phyloP scores from a whole-genome alignment of 2,329 filamentous ascomycete species.

The Corynespora cassiicola region DNA sequence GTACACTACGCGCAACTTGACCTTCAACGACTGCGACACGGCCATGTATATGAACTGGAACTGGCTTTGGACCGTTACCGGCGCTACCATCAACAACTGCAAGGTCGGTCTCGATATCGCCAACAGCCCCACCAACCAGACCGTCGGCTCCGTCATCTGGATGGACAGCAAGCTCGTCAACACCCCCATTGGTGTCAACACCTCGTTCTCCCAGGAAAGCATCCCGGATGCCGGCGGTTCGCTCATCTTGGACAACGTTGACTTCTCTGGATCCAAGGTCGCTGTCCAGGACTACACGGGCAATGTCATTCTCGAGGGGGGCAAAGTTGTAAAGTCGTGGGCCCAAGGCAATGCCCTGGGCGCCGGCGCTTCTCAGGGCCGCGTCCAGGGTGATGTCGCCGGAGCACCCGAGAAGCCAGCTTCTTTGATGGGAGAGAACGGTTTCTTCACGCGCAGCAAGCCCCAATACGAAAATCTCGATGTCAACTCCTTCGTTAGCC shows the following conservation, averaged over 20 bases:
- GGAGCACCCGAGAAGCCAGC: slow-evolving; percentile 67
- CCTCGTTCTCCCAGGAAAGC: slow-evolving; percentile 74
- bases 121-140: slow-evolving; percentile 67
- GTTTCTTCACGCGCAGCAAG: slow-evolving; percentile 82
- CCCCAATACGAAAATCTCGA: slow-evolving; percentile 80
- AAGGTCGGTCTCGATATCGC: slow-evolving; percentile 58
- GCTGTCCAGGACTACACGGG: slow-evolving; percentile 69
- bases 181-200: slow-evolving; percentile 78
- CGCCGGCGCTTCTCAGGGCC: slow-evolving; percentile 48
- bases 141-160: slow-evolving; percentile 84
- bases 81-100: slow-evolving; percentile 55
- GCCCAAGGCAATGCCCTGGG: slow-evolving; percentile 80
- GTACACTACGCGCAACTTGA: slow-evolving; percentile 60
- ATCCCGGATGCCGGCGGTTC: slow-evolving; percentile 77
- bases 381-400: slow-evolving; percentile 62
- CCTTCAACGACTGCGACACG: slow-evolving; percentile 57
- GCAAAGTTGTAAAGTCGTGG: slow-evolving; percentile 73
- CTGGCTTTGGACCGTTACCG: slow-evolving; percentile 59
- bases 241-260: slow-evolving; percentile 87
- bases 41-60: slow-evolving; percentile 63
- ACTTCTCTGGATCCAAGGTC: slow-evolving; percentile 73
- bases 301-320: slow-evolving; percentile 71
- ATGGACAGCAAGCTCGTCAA: slow-evolving; percentile 81
- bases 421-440: slow-evolving; percentile 70
- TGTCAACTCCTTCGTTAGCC: slow-evolving; percentile 77